Evolutionary conservation across 176 grass and related monocot species (phyloP).

Genomic region (Oryza glumipatula): DNA sequence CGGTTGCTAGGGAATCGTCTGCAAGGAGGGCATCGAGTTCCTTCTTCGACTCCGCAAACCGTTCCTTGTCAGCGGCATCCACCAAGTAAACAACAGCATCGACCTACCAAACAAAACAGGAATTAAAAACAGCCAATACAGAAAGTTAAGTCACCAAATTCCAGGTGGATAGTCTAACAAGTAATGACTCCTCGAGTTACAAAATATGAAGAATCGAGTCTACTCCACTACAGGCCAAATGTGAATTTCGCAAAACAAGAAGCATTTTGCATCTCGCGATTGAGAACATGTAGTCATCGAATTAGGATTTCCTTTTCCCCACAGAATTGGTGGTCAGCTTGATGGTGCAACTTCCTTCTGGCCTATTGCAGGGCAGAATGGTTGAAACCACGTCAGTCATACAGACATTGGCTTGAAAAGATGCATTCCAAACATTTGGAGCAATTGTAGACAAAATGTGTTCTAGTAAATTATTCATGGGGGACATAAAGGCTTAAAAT

Average conservation of each 20-base stretch:
- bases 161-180: not conserved
- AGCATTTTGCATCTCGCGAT: not conserved
- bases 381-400: not conserved
- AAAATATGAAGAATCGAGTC: constrained; percentile 13
- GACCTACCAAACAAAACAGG: constrained; percentile 40
- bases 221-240: not conserved
- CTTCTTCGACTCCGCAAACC: constrained; percentile 56
- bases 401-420: not conserved
- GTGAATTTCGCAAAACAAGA: not conserved
- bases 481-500: constrained; percentile 2
- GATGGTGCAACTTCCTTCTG: not conserved
- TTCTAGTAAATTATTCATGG: constrained; percentile 1
- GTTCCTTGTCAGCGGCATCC: constrained; percentile 56
- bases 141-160: constrained; percentile 13
- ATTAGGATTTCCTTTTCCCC: too few relatives aligned
- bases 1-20: constrained; percentile 49
- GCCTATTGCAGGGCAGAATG: not conserved
- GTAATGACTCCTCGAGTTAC: not conserved
- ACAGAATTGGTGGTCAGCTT: not conserved
- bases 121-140: constrained; percentile 17
- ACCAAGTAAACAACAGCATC: constrained; percentile 65
- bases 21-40: constrained; percentile 56
- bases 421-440: not conserved
- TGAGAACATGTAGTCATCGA: too few relatives aligned
- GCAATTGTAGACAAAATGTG: not conserved